phyloP scores from a whole-genome alignment of 495 filamentous ascomycete genomes.

The Cercophora sp. region DNA sequence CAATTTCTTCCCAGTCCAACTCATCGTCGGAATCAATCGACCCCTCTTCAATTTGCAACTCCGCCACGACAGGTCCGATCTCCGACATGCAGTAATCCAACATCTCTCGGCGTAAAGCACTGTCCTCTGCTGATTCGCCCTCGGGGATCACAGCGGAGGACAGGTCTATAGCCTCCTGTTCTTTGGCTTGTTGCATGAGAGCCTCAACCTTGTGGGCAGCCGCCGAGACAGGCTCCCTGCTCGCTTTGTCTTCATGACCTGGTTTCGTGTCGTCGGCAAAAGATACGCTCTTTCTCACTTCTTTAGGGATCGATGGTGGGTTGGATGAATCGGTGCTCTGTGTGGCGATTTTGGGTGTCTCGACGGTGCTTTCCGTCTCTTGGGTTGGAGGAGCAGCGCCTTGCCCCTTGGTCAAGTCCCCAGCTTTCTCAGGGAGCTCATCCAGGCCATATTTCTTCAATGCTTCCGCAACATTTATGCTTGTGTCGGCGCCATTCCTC shows the following conservation, averaged over 20 bases:
- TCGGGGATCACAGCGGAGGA: slow-evolving; percentile 45
- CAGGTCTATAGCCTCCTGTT: slow-evolving; percentile 37
- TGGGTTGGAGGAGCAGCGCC: not conserved
- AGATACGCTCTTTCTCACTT: slow-evolving; percentile 34
- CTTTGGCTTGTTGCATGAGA: slow-evolving; percentile 45
- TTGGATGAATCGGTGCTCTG: not conserved
- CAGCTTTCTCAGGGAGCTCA: slow-evolving; percentile 18
- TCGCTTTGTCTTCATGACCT: slow-evolving; percentile 31
- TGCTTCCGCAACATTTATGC: slow-evolving; percentile 60
- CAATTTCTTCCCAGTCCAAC: slow-evolving; percentile 49
- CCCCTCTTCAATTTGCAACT: slow-evolving; percentile 78
- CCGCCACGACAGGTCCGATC: slow-evolving; percentile 87
- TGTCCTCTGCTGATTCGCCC: slow-evolving; percentile 75
- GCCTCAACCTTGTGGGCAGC: slow-evolving; percentile 43
- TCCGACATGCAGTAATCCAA: slow-evolving; percentile 80
- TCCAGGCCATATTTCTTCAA: slow-evolving; percentile 62
- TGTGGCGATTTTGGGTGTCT: not conserved
- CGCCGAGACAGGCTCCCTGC: slow-evolving; percentile 27
- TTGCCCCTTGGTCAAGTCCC: slow-evolving; percentile 1
- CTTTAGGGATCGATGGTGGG: not conserved
- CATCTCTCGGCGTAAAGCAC: slow-evolving; percentile 82
- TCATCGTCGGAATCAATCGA: slow-evolving; percentile 57
- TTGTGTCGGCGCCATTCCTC: slow-evolving; percentile 56
- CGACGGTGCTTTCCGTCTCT: too few relatives aligned
- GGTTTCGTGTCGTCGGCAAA: slow-evolving; percentile 57